Evolutionary conservation across 352 stramenopile species (phyloP).

Genomic region (Saprolegnia diclina): DNA sequence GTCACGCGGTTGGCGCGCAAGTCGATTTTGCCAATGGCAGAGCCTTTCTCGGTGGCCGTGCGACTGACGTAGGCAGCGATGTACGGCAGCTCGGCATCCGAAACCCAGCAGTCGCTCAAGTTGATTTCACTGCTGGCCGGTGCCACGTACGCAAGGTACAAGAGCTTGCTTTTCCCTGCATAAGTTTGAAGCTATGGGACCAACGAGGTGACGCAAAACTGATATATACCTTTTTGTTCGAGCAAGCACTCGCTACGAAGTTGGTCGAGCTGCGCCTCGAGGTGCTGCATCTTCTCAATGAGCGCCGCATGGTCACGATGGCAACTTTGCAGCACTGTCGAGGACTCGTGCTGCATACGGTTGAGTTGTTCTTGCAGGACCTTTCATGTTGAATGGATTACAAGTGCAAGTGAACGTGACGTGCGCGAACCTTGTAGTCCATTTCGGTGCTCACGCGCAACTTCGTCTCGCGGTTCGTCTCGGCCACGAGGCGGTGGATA

Average conservation of each 20-base stretch:
- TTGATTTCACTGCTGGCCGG: constrained; percentile 35
- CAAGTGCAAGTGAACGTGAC: constrained; percentile 17
- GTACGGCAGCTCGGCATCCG: constrained; percentile 42
- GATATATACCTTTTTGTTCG: constrained; percentile 43
- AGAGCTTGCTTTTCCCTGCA: constrained; percentile 20
- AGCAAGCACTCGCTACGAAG: constrained; percentile 40
- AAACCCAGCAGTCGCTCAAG: constrained; percentile 42
- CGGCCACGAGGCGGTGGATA: constrained; percentile 45
- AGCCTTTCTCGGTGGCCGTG: background rate
- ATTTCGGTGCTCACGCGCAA: constrained; percentile 34
- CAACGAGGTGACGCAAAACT: constrained; percentile 31
- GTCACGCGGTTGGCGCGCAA: constrained; percentile 57
- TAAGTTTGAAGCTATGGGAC: background rate
- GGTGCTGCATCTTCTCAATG: constrained; percentile 35
- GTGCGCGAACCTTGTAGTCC: constrained; percentile 37
- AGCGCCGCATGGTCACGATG: constrained; percentile 35
- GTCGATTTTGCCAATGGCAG: constrained; percentile 38
- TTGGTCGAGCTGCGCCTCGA: constrained; percentile 34
- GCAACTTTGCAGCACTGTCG: constrained; percentile 35
- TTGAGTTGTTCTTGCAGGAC: constrained; percentile 43
- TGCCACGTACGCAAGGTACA: constrained; percentile 25
- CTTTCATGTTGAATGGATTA: background rate
- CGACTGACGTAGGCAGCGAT: constrained; percentile 41
- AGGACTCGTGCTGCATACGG: constrained; percentile 36
- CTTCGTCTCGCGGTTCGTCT: constrained; percentile 49